A percentile compares a stretch with the other conserved stretches of the same genome.
Evolutionary conservation across 495 filamentous ascomycete genomes (phyloP).

Genomic region (Lasiosphaeris hirsuta): DNA sequence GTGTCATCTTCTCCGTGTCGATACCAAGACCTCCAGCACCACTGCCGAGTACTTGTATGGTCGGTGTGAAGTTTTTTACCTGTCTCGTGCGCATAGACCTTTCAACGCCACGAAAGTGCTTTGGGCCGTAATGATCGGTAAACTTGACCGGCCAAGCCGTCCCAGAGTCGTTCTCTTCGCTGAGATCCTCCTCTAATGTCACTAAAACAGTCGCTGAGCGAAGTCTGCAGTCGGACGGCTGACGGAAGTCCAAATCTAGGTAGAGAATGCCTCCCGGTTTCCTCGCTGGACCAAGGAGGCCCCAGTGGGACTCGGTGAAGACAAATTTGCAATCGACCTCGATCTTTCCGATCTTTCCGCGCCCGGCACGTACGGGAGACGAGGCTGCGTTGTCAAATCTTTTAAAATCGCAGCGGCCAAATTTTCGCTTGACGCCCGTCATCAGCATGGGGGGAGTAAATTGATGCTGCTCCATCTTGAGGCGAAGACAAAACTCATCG

Average conservation of each 20-base stretch:
- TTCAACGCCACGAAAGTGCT: conserved; percentile 3
- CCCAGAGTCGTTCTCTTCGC: background rate
- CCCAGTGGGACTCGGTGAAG: conserved; percentile 34
- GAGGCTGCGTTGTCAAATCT: conserved; percentile 19
- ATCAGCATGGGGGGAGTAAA: conserved; percentile 1
- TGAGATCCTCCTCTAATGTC: conserved; percentile 22
- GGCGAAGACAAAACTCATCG: too few species aligned
- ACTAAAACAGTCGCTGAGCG: conserved; percentile 27
- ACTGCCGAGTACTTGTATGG: conserved; percentile 15
- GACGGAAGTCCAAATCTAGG: conserved; percentile 29
- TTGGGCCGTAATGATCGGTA: conserved; percentile 20
- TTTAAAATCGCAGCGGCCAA: conserved; percentile 13
- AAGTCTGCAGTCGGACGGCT: conserved; percentile 28
- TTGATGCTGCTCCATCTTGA: background rate
- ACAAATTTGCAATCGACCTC: conserved; percentile 32
- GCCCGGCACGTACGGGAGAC: conserved; percentile 10
- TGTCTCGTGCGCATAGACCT: conserved; percentile 4
- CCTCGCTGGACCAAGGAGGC: conserved; percentile 21
- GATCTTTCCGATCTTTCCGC: conserved; percentile 19
- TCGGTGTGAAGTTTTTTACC: conserved; percentile 2
- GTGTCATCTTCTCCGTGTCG: conserved; percentile 11
- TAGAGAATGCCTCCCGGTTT: conserved; percentile 34
- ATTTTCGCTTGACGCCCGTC: background rate
- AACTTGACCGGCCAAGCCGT: conserved; percentile 15
- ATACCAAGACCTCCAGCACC: conserved; percentile 16